Percentiles rank a stretch among this genome's conserved stretches.
These are phyloP conservation scores for Sinapis alba DNA, from an alignment of 441 rosid species.

Conservation along the genomic window DNA sequence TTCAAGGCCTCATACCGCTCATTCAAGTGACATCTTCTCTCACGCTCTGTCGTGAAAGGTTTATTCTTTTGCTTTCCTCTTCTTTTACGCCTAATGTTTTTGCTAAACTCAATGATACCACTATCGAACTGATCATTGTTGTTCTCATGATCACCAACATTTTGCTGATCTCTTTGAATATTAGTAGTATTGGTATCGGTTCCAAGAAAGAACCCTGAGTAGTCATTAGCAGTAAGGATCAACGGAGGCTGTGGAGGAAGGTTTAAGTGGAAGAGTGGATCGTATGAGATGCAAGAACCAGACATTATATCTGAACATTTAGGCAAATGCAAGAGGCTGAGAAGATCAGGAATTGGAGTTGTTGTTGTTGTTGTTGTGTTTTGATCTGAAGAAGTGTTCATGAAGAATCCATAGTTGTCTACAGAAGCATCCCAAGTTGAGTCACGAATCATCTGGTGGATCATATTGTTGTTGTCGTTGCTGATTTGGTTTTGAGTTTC, in stretches of 20 bases:
- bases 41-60: slow-evolving; percentile 75
- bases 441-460: slow-evolving; percentile 45
- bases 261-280: slow-evolving; percentile 66
- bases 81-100: slow-evolving; percentile 51
- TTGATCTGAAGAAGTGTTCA: slow-evolving; percentile 37
- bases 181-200: slow-evolving; percentile 29
- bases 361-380: slow-evolving; percentile 34
- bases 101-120: slow-evolving; percentile 62
- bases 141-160: slow-evolving; percentile 36
- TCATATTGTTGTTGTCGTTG: slow-evolving; percentile 41
- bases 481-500: slow-evolving; percentile 35
- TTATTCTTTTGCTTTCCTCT: slow-evolving; percentile 57
- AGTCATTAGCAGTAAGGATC: slow-evolving; percentile 34
- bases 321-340: slow-evolving; percentile 66
- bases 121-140: slow-evolving; percentile 49
- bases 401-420: slow-evolving; percentile 40
- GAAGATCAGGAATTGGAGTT: slow-evolving; percentile 63
- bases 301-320: slow-evolving; percentile 45
- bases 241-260: slow-evolving; percentile 74
- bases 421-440: slow-evolving; percentile 33
- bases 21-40: slow-evolving; percentile 70
- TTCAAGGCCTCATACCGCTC: slow-evolving; percentile 58
- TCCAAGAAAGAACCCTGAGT: slow-evolving; percentile 41
- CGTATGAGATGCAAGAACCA: slow-evolving; percentile 52
- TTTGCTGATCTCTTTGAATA: slow-evolving; percentile 36